Evolutionary conservation across 169 alveolate genomes (phyloP).

Genomic region (Plasmodium gaboni): DNA sequence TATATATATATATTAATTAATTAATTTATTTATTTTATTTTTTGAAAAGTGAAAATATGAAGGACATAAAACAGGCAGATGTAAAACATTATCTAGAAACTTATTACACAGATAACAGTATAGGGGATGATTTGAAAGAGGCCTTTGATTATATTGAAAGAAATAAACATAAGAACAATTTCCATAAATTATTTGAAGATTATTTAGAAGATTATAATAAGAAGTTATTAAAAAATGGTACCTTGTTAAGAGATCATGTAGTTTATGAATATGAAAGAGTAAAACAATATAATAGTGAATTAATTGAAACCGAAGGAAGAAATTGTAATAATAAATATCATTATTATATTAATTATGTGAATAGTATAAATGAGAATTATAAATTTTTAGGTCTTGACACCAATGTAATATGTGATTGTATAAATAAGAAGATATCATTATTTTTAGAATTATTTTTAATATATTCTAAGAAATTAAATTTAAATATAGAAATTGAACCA

Average conservation of each 20-base stretch:
- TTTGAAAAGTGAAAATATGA: conserved; percentile 26
- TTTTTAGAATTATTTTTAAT: conserved; percentile 55
- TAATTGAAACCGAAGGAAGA: conserved; percentile 45
- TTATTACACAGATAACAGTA: conserved; percentile 69
- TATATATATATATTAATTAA: not conserved
- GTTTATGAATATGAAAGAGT: conserved; percentile 65
- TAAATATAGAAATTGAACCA: conserved; percentile 67
- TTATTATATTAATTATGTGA: conserved; percentile 26
- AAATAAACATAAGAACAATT: conserved; percentile 60
- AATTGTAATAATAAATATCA: conserved; percentile 70
- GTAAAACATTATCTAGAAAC: conserved; percentile 68
- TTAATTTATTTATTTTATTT: not conserved
- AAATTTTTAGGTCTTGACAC: conserved; percentile 72
- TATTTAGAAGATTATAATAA: conserved; percentile 65
- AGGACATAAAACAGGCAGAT: conserved; percentile 75
- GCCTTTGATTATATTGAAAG: conserved; percentile 61
- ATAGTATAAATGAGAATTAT: conserved; percentile 55
- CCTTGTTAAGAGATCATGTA: conserved; percentile 36
- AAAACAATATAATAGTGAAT: conserved; percentile 45
- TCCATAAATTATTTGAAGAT: conserved; percentile 72
- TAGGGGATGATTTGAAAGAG: conserved; percentile 46
- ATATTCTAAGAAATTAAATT: conserved; percentile 60
- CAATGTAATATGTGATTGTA: conserved; percentile 43
- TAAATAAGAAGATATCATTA: conserved; percentile 62
- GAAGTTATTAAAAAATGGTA: conserved; percentile 41